These are phyloP conservation scores for Phialophora expanda DNA, from an alignment of 2,329 filamentous ascomycete species.

Conservation along the genomic window DNA sequence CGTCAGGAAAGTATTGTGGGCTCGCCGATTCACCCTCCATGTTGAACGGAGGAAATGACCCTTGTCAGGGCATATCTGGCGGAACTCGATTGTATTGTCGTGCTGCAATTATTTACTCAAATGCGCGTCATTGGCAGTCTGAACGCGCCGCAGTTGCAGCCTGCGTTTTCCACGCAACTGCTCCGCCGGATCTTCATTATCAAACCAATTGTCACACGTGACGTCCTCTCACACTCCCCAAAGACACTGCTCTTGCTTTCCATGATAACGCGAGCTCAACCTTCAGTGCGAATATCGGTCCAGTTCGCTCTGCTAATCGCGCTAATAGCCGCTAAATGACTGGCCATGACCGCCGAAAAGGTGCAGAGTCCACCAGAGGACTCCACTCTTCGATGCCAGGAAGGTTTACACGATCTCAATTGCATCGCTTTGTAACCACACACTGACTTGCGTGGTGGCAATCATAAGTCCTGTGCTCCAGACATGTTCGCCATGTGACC, in stretches of 20 bases:
- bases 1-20: slow-evolving; percentile 30
- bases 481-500: background rate
- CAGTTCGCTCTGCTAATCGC: too few relatives aligned
- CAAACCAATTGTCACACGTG: background rate
- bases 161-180: background rate
- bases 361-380: background rate
- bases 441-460: background rate
- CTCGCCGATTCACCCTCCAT: slow-evolving; percentile 33
- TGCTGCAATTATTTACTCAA: slow-evolving; percentile 1
- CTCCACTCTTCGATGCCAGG: background rate
- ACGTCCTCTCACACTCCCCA: background rate
- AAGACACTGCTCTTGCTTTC: background rate
- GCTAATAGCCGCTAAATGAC: too few relatives aligned
- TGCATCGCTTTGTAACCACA: background rate
- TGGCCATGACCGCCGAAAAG: background rate
- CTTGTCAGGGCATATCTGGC: slow-evolving; percentile 21
- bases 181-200: background rate
- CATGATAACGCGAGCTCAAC: background rate
- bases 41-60: slow-evolving; percentile 25
- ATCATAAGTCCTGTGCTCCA: background rate
- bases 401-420: background rate
- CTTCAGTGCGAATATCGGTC: background rate
- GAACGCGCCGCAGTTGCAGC: slow-evolving; percentile 10
- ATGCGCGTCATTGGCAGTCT: slow-evolving; percentile 21
- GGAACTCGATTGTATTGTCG: background rate